These are phyloP conservation scores for Skeletonema grethae DNA, from an alignment of 108 stramenopile genomes.

Conservation along the genomic window DNA sequence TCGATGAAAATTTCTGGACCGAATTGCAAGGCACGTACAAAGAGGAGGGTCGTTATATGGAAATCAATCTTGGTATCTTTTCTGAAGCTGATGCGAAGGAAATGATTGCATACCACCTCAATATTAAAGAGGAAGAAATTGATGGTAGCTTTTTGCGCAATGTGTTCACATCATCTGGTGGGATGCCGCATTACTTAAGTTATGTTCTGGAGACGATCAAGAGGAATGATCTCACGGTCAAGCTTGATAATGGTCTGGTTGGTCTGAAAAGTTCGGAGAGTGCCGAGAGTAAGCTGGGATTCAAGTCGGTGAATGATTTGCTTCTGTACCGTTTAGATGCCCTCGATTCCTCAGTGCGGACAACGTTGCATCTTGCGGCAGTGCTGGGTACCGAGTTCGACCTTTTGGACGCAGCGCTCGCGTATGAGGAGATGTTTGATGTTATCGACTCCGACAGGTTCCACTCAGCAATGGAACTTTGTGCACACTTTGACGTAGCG, in stretches of 20 bases:
- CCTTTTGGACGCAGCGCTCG: constrained; percentile 52
- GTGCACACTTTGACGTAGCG: constrained; percentile 50
- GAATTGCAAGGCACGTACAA: constrained; percentile 32
- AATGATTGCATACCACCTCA: constrained; percentile 52
- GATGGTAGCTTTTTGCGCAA: constrained; percentile 45
- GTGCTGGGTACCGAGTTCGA: constrained; percentile 63
- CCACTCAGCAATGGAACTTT: constrained; percentile 29
- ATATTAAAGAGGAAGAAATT: constrained; percentile 39
- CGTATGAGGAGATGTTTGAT: constrained; percentile 44
- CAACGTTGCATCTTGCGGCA: constrained; percentile 57
- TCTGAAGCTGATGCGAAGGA: constrained; percentile 46
- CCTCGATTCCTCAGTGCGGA: constrained; percentile 54
- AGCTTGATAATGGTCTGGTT: constrained; percentile 43
- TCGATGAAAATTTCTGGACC: constrained; percentile 56
- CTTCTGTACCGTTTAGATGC: constrained; percentile 65
- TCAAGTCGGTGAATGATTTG: constrained; percentile 51
- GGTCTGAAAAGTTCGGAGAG: constrained; percentile 25
- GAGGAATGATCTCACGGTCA: constrained; percentile 38
- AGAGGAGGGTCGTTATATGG: constrained; percentile 38
- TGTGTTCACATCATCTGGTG: constrained; percentile 57
- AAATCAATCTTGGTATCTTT: constrained; percentile 53
- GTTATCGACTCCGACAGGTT: constrained; percentile 25
- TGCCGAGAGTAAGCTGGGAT: constrained; percentile 18
- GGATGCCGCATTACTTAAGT: constrained; percentile 68
- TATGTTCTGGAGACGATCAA: constrained; percentile 67